A percentile compares a stretch with the other conserved stretches of the same genome.
phyloP scores from a whole-genome alignment of 2,329 filamentous ascomycete species.

The Colletotrichum neosansevieriae region DNA sequence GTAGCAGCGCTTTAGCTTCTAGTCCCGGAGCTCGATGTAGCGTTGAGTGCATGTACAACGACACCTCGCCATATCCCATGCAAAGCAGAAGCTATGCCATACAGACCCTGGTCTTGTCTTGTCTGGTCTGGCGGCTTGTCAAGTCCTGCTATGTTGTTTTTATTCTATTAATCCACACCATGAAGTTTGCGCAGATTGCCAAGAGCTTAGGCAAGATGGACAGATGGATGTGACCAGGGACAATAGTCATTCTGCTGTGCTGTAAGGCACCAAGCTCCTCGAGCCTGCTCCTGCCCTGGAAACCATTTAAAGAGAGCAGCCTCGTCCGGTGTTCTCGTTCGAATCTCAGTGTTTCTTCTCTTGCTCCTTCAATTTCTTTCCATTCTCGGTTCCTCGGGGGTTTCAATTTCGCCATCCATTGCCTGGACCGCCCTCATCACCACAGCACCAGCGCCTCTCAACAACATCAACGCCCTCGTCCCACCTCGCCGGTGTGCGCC shows the following conservation, averaged over 20 bases:
- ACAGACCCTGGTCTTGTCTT: not conserved
- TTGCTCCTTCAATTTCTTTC: not conserved
- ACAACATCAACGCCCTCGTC: constrained; percentile 9
- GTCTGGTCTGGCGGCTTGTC: not conserved
- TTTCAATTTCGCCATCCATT: not conserved
- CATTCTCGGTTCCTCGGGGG: constrained; percentile 2
- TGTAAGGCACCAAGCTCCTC: not conserved
- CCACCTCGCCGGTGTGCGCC: not conserved
- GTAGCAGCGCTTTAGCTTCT: constrained; percentile 20
- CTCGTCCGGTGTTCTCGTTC: not conserved
- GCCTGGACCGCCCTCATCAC: not conserved
- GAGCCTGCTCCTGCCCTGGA: not conserved
- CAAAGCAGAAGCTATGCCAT: not conserved
- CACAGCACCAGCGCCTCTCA: not conserved
- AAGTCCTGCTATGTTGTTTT: not conserved
- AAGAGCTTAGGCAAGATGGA: constrained; percentile 22
- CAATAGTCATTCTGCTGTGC: not conserved
- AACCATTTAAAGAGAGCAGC: constrained; percentile 29
- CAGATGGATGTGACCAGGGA: not conserved
- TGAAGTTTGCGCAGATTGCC: constrained; percentile 19
- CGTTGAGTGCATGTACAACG: not conserved
- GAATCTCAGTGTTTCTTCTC: not conserved
- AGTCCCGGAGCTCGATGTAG: not conserved
- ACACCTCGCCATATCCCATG: not conserved
- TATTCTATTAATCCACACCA: constrained; percentile 1